Conservation (phyloP, 176 grass and related monocot species). For the Alopecurus myosuroides region DNA sequence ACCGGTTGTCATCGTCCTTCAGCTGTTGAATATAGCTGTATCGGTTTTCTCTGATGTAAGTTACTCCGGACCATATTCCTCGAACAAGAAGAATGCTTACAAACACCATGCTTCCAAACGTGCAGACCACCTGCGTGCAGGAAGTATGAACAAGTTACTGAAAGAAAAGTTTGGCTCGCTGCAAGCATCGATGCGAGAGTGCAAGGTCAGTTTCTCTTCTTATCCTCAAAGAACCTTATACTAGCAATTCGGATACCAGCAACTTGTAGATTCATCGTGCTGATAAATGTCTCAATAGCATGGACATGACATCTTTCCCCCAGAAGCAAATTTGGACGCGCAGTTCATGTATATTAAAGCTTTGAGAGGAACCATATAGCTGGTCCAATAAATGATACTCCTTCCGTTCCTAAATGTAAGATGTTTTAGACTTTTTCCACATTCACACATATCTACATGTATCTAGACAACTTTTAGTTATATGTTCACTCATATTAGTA, state of each 20-base stretch:
- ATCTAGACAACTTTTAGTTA: no score
- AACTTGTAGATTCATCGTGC: background rate
- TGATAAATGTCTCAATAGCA: background rate
- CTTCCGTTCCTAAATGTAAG: no score
- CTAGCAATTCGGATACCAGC: background rate
- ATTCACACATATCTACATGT: no score
- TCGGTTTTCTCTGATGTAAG: slow-evolving; percentile 73
- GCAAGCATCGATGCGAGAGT: background rate
- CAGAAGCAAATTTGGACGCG: background rate
- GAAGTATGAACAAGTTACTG: background rate
- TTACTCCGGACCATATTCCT: slow-evolving; percentile 83
- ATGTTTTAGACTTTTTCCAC: no score
- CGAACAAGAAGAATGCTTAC: slow-evolving; percentile 82
- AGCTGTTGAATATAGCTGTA: slow-evolving; percentile 72
- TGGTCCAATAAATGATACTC: slow-evolving; percentile 24
- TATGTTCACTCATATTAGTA: no score
- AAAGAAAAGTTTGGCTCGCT: background rate
- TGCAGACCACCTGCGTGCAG: slow-evolving; percentile 71
- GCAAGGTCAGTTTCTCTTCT: background rate
- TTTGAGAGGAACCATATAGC: slow-evolving; percentile 7
- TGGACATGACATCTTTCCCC: background rate
- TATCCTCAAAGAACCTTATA: background rate
- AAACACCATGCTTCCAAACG: slow-evolving; percentile 95
- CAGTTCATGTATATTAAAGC: background rate
- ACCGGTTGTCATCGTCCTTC: slow-evolving; percentile 55